These are phyloP conservation scores for Colletotrichum karsti DNA, from an alignment of 2,329 filamentous ascomycete genomes.

Conservation along the genomic window DNA sequence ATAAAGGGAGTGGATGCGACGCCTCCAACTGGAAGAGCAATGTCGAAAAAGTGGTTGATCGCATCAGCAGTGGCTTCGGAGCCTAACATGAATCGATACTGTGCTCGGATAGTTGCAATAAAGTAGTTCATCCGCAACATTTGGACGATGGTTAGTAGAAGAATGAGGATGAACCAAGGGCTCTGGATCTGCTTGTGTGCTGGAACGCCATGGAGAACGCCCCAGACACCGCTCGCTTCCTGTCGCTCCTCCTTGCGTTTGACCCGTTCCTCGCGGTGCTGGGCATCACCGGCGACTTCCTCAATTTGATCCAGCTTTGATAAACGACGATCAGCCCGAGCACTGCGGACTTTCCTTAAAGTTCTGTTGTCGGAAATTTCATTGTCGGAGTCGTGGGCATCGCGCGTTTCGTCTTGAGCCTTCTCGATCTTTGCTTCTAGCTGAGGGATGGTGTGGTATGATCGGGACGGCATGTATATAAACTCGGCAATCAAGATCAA, in stretches of 20 bases:
- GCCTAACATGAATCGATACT: constrained; percentile 75
- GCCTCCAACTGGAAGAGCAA: constrained; percentile 72
- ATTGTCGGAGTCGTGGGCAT: constrained; percentile 63
- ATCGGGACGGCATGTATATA: constrained; percentile 46
- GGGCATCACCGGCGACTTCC: constrained; percentile 65
- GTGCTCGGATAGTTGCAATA: constrained; percentile 73
- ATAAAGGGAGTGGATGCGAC: constrained; percentile 77
- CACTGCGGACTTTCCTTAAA: constrained; percentile 48
- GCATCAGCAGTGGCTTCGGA: constrained; percentile 47
- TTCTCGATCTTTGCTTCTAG: constrained; percentile 49
- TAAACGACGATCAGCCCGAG: constrained; percentile 60
- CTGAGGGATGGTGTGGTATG: constrained; percentile 48
- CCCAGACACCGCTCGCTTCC: constrained; percentile 72
- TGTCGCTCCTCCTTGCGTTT: constrained; percentile 67
- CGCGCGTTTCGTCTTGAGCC: constrained; percentile 44
- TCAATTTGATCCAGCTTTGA: constrained; percentile 70
- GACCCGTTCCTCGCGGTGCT: constrained; percentile 63
- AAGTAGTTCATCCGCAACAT: constrained; percentile 76
- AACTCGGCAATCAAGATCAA: constrained; percentile 47
- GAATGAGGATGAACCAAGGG: constrained; percentile 77
- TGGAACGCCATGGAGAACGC: constrained; percentile 72
- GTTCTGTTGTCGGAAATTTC: constrained; percentile 57
- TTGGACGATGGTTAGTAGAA: constrained; percentile 67
- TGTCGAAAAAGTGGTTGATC: constrained; percentile 52
- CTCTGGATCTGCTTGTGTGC: constrained; percentile 71